phyloP scores from a whole-genome alignment of 345 rosid genomes.

The Ceriops zippeliana region DNA sequence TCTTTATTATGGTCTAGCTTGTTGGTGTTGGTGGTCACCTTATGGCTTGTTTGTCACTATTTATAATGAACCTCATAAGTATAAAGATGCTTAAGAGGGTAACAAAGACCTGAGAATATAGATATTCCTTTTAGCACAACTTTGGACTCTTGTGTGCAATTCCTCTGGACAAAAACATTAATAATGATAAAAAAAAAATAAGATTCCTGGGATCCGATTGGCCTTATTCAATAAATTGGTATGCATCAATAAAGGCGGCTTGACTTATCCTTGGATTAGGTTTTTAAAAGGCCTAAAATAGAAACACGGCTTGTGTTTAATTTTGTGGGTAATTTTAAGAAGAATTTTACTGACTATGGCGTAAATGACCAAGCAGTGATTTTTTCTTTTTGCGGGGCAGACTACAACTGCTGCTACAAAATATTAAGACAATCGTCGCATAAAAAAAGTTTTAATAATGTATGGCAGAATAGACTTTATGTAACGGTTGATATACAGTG shows the following conservation, averaged over 20 bases:
- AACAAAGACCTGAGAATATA: neutral
- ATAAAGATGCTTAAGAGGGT: slow-evolving; percentile 7
- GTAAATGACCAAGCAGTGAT: too few relatives aligned
- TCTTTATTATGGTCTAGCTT: neutral
- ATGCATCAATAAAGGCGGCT: neutral
- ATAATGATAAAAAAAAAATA: too few relatives aligned
- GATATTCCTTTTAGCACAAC: slow-evolving; percentile 6
- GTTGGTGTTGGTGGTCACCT: neutral
- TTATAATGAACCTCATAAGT: neutral
- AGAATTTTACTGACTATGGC: too few relatives aligned
- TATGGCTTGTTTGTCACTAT: neutral
- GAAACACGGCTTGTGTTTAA: neutral
- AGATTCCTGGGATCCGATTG: neutral
- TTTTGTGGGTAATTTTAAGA: too few relatives aligned
- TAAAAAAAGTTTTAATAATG: too few relatives aligned
- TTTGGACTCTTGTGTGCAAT: slow-evolving; percentile 1
- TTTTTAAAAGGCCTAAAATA: neutral
- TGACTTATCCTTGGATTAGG: neutral
- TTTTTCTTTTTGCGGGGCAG: too few relatives aligned
- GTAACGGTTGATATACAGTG: too few relatives aligned
- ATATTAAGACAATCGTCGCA: too few relatives aligned
- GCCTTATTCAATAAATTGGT: neutral
- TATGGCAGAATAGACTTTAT: too few relatives aligned
- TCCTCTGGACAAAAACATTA: too few relatives aligned
- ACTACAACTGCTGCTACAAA: too few relatives aligned